Evolutionary conservation across 768 basidiomycete genomes (phyloP).

Genomic region (Pulveroboletus frians): DNA sequence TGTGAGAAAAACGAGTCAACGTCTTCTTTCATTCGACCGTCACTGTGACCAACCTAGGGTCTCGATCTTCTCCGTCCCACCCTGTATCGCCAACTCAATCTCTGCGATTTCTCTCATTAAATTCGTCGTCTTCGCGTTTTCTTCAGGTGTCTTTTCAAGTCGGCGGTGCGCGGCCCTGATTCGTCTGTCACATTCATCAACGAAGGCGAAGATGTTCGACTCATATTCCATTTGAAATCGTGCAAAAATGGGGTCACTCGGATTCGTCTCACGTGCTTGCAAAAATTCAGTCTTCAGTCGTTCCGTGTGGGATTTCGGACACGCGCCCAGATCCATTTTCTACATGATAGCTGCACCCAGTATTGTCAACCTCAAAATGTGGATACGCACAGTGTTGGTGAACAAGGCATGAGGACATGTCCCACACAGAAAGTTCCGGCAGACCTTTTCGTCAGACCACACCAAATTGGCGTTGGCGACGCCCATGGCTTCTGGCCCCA

Average conservation of each 20-base stretch:
- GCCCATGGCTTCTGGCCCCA: conserved; percentile 99
- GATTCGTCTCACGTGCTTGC: conserved; percentile 68
- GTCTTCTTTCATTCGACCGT: conserved; percentile 1
- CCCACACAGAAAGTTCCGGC: conserved; percentile 95
- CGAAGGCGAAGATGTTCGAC: conserved; percentile 89
- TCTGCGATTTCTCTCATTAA: conserved; percentile 99
- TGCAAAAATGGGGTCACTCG: conserved; percentile 75
- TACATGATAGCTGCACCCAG: conserved; percentile 3
- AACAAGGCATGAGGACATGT: conserved; percentile 98
- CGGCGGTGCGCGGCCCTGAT: conserved; percentile 91
- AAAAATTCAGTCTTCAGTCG: conserved; percentile 88
- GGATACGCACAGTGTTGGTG: conserved; percentile 83
- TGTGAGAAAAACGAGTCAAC: conserved; percentile 28
- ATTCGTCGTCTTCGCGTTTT: conserved; percentile 98
- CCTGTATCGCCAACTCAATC: conserved; percentile 97
- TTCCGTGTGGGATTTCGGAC: conserved; percentile 94
- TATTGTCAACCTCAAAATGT: not conserved
- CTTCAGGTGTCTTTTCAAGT: conserved; percentile 98
- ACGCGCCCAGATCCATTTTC: conserved; percentile 99
- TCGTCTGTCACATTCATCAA: conserved; percentile 96
- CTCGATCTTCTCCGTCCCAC: conserved; percentile 98
- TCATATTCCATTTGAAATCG: conserved; percentile 96
- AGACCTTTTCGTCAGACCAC: conserved; percentile 96
- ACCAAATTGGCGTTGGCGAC: conserved; percentile 86
- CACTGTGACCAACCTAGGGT: conserved; percentile 57